Base-by-base conservation (phyloP, 805 yeast species). In the Saccharomycopsis amapae region DNA sequence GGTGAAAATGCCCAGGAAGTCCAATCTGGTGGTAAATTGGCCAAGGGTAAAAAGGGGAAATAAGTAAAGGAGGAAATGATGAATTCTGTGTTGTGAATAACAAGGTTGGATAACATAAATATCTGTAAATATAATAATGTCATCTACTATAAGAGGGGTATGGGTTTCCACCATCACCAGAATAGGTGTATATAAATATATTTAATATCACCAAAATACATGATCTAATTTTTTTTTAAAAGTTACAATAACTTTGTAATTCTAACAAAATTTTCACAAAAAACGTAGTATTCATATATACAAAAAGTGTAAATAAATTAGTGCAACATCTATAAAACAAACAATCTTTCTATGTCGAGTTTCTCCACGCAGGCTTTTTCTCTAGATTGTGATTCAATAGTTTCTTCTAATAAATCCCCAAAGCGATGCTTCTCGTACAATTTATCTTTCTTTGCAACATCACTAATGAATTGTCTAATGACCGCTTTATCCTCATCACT, bases 1-100 rank as follows among this genome's bases (percentile, higher is more conserved):
- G 82, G 82, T 5, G 71, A 72, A 52, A 73, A 73, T 50, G 79
- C 64, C 22, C 65, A 68, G 51, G 77, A 75, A 53, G 78, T 76
- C 36, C 75, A 68, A 55, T 64, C 70, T 55, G 81, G 81, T 51
- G 82, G 81, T 55, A 67, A 68, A 49, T 61, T 77, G 49, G 68
- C 62, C 32, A 68, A 66, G 39, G 73, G 69, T 62, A 72, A 70
- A 63, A 68, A 66, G 30, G 42, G 18, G 20, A 26, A 7, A 13
- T 22, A 25, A 39, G 13, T 12, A n/a, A 26, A n/a, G 30, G 23
- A 30, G 7, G 18, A 15, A 9, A 15, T 2, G 4, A 22, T 22
- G 7, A n/a, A 17, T 24, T 5, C n/a, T n/a, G n/a, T n/a, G n/a
- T n/a, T n/a, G n/a, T n/a, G n/a, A n/a, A n/a, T n/a, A n/a, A n/a